These are phyloP conservation scores for Botrytis byssoidea DNA, from an alignment of 2,329 filamentous ascomycete genomes.

Conservation along the genomic window DNA sequence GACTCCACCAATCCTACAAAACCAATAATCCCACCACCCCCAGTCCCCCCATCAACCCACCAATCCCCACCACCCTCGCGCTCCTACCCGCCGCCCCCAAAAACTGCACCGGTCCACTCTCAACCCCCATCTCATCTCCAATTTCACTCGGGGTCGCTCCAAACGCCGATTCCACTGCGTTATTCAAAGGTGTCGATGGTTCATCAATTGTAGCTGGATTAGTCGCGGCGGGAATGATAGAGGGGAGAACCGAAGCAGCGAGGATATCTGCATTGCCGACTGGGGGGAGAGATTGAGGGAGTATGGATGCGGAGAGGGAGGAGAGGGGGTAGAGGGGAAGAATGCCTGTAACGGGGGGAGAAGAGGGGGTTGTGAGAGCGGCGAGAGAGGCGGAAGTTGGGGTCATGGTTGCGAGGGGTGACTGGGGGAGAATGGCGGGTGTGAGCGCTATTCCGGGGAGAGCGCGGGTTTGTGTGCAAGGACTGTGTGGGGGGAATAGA, in stretches of 20 bases:
- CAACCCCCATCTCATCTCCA: background rate
- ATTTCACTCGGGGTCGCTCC: background rate
- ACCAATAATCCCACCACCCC: background rate
- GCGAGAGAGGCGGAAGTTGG: background rate
- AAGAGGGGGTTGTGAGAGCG: background rate
- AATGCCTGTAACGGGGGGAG: background rate
- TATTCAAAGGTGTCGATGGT: background rate
- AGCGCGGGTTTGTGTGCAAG: background rate
- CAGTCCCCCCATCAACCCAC: background rate
- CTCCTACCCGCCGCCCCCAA: background rate
- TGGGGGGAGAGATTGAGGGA: background rate
- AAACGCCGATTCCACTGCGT: background rate
- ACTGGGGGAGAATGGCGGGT: background rate
- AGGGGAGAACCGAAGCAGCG: background rate
- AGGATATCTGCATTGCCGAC: background rate
- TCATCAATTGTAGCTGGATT: background rate
- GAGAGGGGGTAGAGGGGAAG: background rate
- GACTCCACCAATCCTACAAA: background rate
- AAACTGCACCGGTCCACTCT: background rate
- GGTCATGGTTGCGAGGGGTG: background rate
- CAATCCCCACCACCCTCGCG: background rate
- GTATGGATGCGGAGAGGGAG: background rate
- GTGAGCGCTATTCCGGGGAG: background rate
- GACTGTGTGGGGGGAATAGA: background rate
- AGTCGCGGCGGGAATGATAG: background rate